Evolutionary conservation across 2,329 filamentous ascomycete genomes (phyloP), one percentile per base, ranked within the genome.

Genomic region (Claviceps cyperi): DNA sequence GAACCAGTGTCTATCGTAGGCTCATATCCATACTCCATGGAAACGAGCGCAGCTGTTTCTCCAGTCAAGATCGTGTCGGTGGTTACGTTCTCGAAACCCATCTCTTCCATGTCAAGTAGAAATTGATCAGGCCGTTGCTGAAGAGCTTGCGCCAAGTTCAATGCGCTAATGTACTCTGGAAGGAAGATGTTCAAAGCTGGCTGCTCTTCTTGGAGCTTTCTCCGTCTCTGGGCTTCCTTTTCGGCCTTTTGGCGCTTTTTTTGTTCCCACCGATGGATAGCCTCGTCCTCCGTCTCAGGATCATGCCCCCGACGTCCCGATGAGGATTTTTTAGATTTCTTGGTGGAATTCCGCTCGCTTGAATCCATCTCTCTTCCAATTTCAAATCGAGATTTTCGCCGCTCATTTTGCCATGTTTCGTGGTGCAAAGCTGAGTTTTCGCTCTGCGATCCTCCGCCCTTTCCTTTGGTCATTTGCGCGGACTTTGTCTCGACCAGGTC

Each of bases 81-180:
- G 14, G 80, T 80, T 15, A 91, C 78, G 47, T 90, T 84, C 58
- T 95, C 88, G 56, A 96, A 98, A 0, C 92, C 94, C 60, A 97
- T 80, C 48, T 92, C 79, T 61, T 81, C 78, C 65, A 98, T 74
- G 60, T 89, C 87, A 15, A 62, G 58, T 13, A 94, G 69, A 58
- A 98, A 95, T 3, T 80, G 68, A 14, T 84, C 76, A 1, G 80
- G 72, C 40, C 80, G 79, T 32, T 94, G 74, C 53, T 81, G 82
- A 21, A 97, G 71, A 4, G 85, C 78, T 53, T 80, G 74, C 4
- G 89, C 88, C 40, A 98, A 69, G 56, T 90, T 87, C 9, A 79
- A 76, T n/a, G 96, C 83, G 59, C 80, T 92, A 65, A 98, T 94
- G 58, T 88, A 94, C 61, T 96, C 87, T 0, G 94, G 94, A 21